Evolutionary conservation across 139 green algal genomes (phyloP), one percentile per base, ranked within the genome.

Genomic region (Coelastrella sp.): DNA sequence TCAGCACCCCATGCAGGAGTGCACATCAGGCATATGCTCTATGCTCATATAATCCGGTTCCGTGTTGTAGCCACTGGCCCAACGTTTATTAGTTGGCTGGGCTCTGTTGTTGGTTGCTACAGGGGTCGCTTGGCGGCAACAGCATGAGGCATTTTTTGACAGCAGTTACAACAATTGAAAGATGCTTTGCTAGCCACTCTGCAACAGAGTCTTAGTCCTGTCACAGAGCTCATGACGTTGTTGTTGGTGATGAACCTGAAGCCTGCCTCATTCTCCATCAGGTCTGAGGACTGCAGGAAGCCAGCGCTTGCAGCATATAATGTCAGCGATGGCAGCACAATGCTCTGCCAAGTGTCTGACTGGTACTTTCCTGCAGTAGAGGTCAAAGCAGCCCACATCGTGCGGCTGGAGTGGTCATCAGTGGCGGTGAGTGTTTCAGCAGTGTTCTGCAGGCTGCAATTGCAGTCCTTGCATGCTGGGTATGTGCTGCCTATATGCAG

Each of bases 291-390:
- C 58, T 85, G 72, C 79, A 68, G 79, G 19, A 49, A 14, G 9
- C 79, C 79, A 35, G 79, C 79, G 19, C 57, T 85, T 6, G 56
- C 49, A 73, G 79, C 79, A 9, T 85, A 85, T 20, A 12, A 70
- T 57, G 79, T 85, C 58, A 72, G 57, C 58, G 35, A 72, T 7
- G 57, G 27, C 79, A 49, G 35, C 49, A 85, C 15, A 49, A n/a
- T 85, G 49, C 79, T 85, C 19, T 85, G 79, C 79, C 57, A 74
- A 35, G 49, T 85, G 35, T 85, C 79, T 85, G 79, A 85, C 79
- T 49, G 79, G 79, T 85, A 85, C 79, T 85, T 85, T 17, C 79
- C 79, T 57, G 79, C 57, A 72, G 17, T 8, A 72, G 8, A 73
- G 19, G 79, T 85, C 49, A 72, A 49, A 74, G 79, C 79, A 85